Conservation (phyloP, 2,329 filamentous ascomycete species). For the Cyclaneusma minus region DNA sequence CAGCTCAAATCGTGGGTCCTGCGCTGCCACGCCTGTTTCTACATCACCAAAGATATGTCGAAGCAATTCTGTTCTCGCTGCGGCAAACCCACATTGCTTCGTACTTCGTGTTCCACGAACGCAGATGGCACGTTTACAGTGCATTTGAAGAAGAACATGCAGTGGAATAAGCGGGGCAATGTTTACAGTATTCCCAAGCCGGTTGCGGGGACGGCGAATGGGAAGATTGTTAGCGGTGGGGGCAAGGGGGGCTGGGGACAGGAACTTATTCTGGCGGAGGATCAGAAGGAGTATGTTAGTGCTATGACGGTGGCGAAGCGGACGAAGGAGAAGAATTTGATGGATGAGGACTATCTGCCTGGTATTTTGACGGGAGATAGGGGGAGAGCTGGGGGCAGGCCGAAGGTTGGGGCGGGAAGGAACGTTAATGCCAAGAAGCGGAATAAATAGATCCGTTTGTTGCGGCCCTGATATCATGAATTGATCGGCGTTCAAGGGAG, state of each 20-base stretch:
- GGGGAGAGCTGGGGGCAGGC: slow-evolving; percentile 44
- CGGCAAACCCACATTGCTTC: slow-evolving; percentile 72
- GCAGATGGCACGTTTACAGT: slow-evolving; percentile 66
- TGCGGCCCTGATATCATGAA: no score
- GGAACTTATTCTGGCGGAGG: slow-evolving; percentile 73
- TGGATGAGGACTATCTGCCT: slow-evolving; percentile 91
- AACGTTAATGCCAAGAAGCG: slow-evolving; percentile 70
- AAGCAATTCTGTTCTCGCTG: slow-evolving; percentile 90
- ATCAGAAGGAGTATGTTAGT: slow-evolving; percentile 81
- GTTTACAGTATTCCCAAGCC: slow-evolving; percentile 89
- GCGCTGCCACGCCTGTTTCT: slow-evolving; percentile 88
- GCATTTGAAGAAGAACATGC: slow-evolving; percentile 86
- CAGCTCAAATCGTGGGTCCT: slow-evolving; percentile 79
- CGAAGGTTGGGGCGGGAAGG: slow-evolving; percentile 71
- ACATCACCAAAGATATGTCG: slow-evolving; percentile 64
- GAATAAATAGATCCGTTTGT: no score
- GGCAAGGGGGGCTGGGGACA: slow-evolving; percentile 81
- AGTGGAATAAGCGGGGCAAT: slow-evolving; percentile 89
- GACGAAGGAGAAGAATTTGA: slow-evolving; percentile 61
- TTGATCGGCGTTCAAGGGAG: no score
- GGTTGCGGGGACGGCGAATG: slow-evolving; percentile 63
- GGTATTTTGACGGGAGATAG: slow-evolving; percentile 71
- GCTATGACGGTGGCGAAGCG: slow-evolving; percentile 49
- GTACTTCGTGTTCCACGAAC: slow-evolving; percentile 75
- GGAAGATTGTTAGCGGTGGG: slow-evolving; percentile 51